These are phyloP conservation scores for Clitoria ternatea DNA, from an alignment of 306 rosid genomes.

Conservation along the genomic window DNA sequence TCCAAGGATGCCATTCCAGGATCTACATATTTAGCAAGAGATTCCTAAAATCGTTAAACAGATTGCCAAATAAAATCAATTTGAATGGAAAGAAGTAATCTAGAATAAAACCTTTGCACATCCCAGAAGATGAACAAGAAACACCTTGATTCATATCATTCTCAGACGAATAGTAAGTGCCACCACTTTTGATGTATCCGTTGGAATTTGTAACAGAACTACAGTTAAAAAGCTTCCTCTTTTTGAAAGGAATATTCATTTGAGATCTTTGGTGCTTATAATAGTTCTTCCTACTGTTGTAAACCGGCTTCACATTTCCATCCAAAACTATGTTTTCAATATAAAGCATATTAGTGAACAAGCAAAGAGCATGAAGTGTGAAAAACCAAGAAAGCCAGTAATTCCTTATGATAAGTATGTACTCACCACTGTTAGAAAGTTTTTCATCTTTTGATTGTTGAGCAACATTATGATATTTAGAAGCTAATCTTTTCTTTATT, in stretches of 20 bases:
- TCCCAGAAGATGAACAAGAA: conserved; percentile 43
- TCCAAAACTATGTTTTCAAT: conserved; percentile 37
- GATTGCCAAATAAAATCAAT: neutral
- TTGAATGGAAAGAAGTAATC: conserved; percentile 17
- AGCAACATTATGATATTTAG: conserved; percentile 62
- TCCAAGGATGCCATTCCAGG: conserved; percentile 41
- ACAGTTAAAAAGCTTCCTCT: conserved; percentile 64
- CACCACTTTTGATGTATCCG: conserved; percentile 36
- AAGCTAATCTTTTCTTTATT: conserved; percentile 64
- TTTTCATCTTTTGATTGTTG: conserved; percentile 49
- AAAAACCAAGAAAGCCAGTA: conserved; percentile 11
- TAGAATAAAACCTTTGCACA: conserved; percentile 43
- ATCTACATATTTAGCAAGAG: conserved; percentile 45
- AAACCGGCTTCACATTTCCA: conserved; percentile 48
- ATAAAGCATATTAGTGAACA: conserved; percentile 11
- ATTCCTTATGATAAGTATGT: neutral
- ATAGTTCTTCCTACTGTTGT: conserved; percentile 47
- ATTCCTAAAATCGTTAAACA: conserved; percentile 11
- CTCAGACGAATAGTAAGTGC: conserved; percentile 38
- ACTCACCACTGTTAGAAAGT: conserved; percentile 50
- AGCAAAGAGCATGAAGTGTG: neutral
- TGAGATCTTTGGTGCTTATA: conserved; percentile 66
- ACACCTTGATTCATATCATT: conserved; percentile 42
- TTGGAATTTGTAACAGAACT: conserved; percentile 45
- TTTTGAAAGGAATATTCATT: conserved; percentile 81